Percentiles rank a stretch among this genome's conserved stretches.
These are phyloP conservation scores for Boechera stricta DNA, from an alignment of 345 rosid species.

Conservation along the genomic window DNA sequence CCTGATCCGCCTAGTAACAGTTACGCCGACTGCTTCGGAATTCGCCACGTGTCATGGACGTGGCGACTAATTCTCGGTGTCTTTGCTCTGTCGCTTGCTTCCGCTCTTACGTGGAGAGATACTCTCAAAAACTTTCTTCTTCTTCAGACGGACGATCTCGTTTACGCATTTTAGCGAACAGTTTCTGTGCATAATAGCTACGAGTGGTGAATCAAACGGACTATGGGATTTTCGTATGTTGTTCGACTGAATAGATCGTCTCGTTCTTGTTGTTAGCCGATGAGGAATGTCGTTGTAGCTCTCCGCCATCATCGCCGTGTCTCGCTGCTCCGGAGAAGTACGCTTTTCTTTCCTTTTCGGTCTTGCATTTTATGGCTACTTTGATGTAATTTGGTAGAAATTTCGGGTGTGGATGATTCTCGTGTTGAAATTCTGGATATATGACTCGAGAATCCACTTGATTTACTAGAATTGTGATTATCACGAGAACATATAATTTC, in stretches of 20 bases:
- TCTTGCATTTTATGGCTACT: not conserved
- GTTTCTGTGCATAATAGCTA: conserved; percentile 25
- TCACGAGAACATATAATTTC: not conserved
- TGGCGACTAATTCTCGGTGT: conserved; percentile 34
- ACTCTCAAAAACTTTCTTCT: conserved; percentile 6
- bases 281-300: conserved; percentile 66
- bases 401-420: not conserved
- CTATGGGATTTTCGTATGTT: conserved; percentile 19
- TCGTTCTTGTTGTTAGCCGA: conserved; percentile 43
- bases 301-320: conserved; percentile 63
- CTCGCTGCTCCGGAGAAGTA: conserved; percentile 50
- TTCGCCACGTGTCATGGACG: conserved; percentile 38
- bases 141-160: conserved; percentile 37
- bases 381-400: not conserved
- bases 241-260: conserved; percentile 30
- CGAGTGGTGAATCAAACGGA: conserved; percentile 25
- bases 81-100: not conserved
- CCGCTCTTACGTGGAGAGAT: conserved; percentile 34
- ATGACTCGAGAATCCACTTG: conserved; percentile 18
- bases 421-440: conserved; percentile 15
- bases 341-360: not conserved
- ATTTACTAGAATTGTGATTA: conserved; percentile 2
- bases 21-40: conserved; percentile 15
- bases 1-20: not conserved
- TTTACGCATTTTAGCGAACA: conserved; percentile 58